phyloP scores from a whole-genome alignment of 1,139 yeast genomes.

The Pichia norvegensis region DNA sequence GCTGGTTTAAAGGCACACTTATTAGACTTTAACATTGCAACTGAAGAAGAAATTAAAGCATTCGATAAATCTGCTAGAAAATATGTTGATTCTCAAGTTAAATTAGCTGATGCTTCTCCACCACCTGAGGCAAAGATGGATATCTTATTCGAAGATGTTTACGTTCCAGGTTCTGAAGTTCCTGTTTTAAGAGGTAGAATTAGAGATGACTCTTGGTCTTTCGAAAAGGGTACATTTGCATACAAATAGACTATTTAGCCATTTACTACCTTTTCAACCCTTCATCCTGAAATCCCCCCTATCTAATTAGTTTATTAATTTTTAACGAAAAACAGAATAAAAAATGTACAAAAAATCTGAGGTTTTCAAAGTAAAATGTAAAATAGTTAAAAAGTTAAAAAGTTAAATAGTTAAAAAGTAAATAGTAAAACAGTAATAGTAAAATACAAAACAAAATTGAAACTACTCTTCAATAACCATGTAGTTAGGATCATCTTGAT shows the following conservation, averaged over 20 bases:
- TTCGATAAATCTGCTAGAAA: constrained; percentile 95
- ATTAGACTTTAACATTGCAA: constrained; percentile 73
- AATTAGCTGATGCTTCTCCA: constrained; percentile 86
- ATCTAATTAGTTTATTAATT: constrained; percentile 1
- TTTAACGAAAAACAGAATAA: background rate
- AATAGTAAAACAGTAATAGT: background rate
- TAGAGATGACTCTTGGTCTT: constrained; percentile 87
- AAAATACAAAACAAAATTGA: background rate
- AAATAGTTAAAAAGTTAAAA: background rate
- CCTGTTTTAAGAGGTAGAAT: constrained; percentile 95
- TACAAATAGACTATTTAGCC: constrained; percentile 26
- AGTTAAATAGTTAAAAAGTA: constrained; percentile 1
- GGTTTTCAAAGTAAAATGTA: constrained; percentile 1
- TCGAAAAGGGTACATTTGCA: constrained; percentile 64
- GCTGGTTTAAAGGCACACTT: constrained; percentile 88
- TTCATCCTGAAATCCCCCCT: too few relatives aligned
- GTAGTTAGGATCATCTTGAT: constrained; percentile 44
- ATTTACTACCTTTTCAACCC: too few relatives aligned
- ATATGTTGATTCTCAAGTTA: constrained; percentile 89
- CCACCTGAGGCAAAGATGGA: constrained; percentile 95
- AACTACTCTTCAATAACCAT: constrained; percentile 35
- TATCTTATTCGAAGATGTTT: constrained; percentile 92
- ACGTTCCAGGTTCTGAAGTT: constrained; percentile 89
- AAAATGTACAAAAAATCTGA: constrained; percentile 1
- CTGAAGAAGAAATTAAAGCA: constrained; percentile 89